These are phyloP conservation scores for Smithsoniella earleae DNA, from an alignment of 163 green algal species.

Conservation along the genomic window DNA sequence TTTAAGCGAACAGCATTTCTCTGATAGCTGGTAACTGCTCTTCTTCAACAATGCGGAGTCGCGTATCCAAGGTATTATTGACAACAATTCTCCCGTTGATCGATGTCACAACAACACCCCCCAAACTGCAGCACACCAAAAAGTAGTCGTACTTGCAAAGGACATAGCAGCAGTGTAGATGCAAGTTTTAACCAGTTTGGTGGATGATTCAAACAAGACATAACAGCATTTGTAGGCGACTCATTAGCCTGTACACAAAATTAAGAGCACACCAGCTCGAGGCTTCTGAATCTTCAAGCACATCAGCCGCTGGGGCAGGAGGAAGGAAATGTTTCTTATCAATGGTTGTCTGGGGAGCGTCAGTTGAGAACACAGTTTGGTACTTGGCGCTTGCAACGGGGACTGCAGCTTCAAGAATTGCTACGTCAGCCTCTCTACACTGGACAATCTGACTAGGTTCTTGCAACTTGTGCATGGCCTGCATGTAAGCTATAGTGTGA, in stretches of 20 bases:
- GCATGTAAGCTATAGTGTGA: neutral
- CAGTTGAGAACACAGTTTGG: constrained; percentile 45
- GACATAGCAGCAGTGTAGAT: too few species aligned
- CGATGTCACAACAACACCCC: constrained; percentile 69
- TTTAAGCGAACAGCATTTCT: constrained; percentile 54
- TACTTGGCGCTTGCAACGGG: constrained; percentile 48
- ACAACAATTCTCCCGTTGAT: constrained; percentile 77
- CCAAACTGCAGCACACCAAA: constrained; percentile 49
- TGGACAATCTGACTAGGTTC: constrained; percentile 49
- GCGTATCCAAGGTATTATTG: constrained; percentile 90
- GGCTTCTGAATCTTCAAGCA: constrained; percentile 30
- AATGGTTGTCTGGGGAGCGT: constrained; percentile 49
- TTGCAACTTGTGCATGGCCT: constrained; percentile 62
- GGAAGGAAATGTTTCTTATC: constrained; percentile 58
- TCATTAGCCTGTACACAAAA: neutral
- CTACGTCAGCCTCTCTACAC: constrained; percentile 40
- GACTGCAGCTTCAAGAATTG: constrained; percentile 42
- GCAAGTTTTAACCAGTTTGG: neutral
- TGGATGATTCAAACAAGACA: neutral
- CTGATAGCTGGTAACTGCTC: constrained; percentile 75
- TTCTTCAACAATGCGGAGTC: constrained; percentile 80
- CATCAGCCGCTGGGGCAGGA: constrained; percentile 33
- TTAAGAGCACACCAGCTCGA: neutral
- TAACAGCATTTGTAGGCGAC: neutral
- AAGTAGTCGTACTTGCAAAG: neutral